Evolutionary conservation across 192 early-diverging fungal species (phyloP), one percentile per base, ranked within the genome.

Genomic region (Coemansia sp.): DNA sequence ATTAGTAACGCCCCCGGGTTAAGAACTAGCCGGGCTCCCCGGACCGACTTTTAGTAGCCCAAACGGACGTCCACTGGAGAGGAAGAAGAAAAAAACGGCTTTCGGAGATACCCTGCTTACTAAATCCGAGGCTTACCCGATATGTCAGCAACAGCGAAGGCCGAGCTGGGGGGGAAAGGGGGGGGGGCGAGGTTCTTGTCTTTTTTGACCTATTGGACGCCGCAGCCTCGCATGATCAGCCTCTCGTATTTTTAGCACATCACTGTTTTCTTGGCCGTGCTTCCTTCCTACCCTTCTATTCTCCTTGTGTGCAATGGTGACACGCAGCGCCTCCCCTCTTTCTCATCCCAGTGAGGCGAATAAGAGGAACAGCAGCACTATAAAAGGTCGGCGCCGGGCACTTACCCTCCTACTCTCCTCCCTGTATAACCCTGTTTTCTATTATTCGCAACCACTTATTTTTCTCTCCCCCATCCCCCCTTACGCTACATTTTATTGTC

Each of bases 41-140:
- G 14, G 53, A 33, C 24, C 29, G 24, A 31, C 29, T 48, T 19
- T 48, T 48, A 19, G 45, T 19, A 48, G 45, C 45, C 50, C n/a
- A 53, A 53, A 53, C 6, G 24, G 24, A 19, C 45, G 17, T 19
- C n/a, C n/a, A n/a, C n/a, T n/a, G n/a, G n/a, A n/a, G n/a, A n/a
- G n/a, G 2, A 14, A 11, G 34, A 46, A 14, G 31, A 62, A 50
- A 48, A 50, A 31, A 45, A 61, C 72, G 66, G 72, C 66, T 21
- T 76, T 76, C 74, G 74, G 74, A 70, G 64, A 34, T 34, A 17
- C 53, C 66, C 57, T 76, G 68, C 50, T 24, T 9, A 34, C 40
- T 37, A 75, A 75, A 62, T 69, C 73, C 73, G 73, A 75, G 51
- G 59, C 66, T 65, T 69, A 65, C 69, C 73, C 73, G 45, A 48